A percentile compares a stretch with the other conserved stretches of the same genome.
Conservation (phyloP, 208 protist genomes). For the Eutreptiella sp. region DNA sequence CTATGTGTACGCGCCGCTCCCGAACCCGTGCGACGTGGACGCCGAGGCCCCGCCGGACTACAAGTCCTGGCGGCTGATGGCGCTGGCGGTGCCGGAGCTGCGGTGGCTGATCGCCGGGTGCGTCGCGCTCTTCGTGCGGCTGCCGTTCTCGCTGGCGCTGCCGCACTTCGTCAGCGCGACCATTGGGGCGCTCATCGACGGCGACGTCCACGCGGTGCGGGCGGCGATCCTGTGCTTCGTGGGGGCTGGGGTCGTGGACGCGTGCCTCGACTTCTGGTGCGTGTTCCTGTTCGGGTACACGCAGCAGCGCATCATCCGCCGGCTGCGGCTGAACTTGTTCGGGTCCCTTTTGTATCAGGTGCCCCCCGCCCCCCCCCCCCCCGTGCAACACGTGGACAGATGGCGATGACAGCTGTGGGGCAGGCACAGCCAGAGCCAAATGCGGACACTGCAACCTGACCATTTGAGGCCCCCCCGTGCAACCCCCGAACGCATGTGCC, state of each 20-base stretch:
- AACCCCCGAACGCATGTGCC: no score
- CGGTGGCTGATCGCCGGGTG: conserved; percentile 11
- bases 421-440: no score
- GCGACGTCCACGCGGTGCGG: conserved; percentile 1
- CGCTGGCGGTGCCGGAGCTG: conserved; percentile 4
- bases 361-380: no score
- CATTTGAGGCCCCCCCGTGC: no score
- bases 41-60: no score
- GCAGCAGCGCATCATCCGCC: conserved; percentile 29
- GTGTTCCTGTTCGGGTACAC: conserved; percentile 33
- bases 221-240: conserved; percentile 23
- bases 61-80: conserved; percentile 4
- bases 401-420: no score
- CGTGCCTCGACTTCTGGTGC: conserved; percentile 31
- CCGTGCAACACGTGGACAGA: no score
- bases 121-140: conserved; percentile 18
- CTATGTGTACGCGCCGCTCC: no score
- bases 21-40: no score
- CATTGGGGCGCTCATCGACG: conserved; percentile 21
- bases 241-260: conserved; percentile 23
- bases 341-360: not conserved
- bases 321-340: conserved; percentile 24
- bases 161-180: conserved; percentile 30
- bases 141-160: conserved; percentile 32
- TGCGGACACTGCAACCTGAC: no score